Conservation (phyloP, 805 yeast species). For the Barnettozyma wickerhamii region DNA sequence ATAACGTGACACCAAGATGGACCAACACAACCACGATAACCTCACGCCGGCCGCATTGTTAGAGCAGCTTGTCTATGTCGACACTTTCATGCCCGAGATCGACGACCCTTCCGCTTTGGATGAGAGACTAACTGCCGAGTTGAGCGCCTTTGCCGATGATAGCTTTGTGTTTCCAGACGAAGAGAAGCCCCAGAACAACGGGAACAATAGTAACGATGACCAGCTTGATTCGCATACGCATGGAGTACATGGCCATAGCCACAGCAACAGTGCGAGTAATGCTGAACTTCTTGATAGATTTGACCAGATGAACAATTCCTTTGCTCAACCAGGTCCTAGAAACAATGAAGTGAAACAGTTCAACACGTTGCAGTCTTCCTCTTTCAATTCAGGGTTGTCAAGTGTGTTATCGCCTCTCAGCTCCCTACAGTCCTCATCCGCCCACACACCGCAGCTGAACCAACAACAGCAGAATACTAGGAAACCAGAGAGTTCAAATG, state of each 20-base stretch:
- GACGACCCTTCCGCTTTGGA: constrained; percentile 41
- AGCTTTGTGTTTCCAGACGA: constrained; percentile 79
- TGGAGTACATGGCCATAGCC: constrained; percentile 15
- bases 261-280: constrained; percentile 11
- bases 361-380: constrained; percentile 10
- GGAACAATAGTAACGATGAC: constrained; percentile 11
- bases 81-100: constrained; percentile 60
- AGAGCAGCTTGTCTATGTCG: constrained; percentile 78
- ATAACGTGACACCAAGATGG: neutral
- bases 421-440: constrained; percentile 6
- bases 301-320: constrained; percentile 8
- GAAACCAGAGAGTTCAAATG: constrained; percentile 12
- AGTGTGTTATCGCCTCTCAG: constrained; percentile 12
- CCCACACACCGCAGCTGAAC: constrained; percentile 2
- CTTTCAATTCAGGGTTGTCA: constrained; percentile 10
- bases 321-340: neutral
- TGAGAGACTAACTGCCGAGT: constrained; percentile 55
- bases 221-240: no score
- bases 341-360: constrained; percentile 9
- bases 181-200: constrained; percentile 47
- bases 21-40: constrained; percentile 14
- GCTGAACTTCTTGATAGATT: constrained; percentile 13
- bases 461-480: constrained; percentile 22
- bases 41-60: constrained; percentile 43
- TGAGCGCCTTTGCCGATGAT: constrained; percentile 81